A percentile compares a stretch with the other conserved stretches of the same genome.
Conservation (phyloP, 202 grass and related monocot species). For the Carex arenaria region DNA sequence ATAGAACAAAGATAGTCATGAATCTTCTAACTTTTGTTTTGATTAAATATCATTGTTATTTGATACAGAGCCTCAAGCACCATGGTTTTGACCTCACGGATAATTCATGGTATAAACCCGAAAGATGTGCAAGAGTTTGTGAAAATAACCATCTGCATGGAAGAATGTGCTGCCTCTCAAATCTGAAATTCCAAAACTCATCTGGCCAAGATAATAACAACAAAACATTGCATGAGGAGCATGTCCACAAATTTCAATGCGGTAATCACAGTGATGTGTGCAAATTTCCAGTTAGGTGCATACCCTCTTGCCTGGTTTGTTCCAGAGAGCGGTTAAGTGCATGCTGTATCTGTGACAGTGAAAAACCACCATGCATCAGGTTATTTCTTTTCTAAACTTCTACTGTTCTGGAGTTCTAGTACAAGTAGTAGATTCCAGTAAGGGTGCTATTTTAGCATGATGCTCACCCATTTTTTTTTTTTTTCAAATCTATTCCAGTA, state of each 20-base stretch:
- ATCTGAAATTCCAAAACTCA: slow-evolving; percentile 34
- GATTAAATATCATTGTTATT: slow-evolving; percentile 24
- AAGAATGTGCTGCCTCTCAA: slow-evolving; percentile 51
- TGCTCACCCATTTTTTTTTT: slow-evolving; percentile 9
- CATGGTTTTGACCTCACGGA: slow-evolving; percentile 39
- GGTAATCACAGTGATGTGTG: slow-evolving; percentile 43
- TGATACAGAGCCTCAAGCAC: slow-evolving; percentile 37
- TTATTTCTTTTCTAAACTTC: slow-evolving; percentile 35
- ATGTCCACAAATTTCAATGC: slow-evolving; percentile 42
- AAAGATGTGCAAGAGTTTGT: slow-evolving; percentile 36
- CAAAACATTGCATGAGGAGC: slow-evolving; percentile 32
- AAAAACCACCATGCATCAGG: slow-evolving; percentile 57
- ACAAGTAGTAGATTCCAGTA: not conserved
- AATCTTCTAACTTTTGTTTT: too few species aligned
- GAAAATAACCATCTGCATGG: slow-evolving; percentile 40
- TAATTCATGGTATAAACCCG: slow-evolving; percentile 36
- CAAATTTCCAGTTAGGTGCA: slow-evolving; percentile 43
- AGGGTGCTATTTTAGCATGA: not conserved
- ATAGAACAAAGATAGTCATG: not conserved
- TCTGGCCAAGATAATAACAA: slow-evolving; percentile 41
- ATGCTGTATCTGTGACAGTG: slow-evolving; percentile 33
- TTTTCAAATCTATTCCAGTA: slow-evolving; percentile 3
- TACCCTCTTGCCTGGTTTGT: slow-evolving; percentile 45
- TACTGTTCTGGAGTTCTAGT: slow-evolving; percentile 13
- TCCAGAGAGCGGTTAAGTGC: slow-evolving; percentile 36